Evolutionary conservation across 2,329 filamentous ascomycete species (phyloP).

Genomic region (Nemania sp.): DNA sequence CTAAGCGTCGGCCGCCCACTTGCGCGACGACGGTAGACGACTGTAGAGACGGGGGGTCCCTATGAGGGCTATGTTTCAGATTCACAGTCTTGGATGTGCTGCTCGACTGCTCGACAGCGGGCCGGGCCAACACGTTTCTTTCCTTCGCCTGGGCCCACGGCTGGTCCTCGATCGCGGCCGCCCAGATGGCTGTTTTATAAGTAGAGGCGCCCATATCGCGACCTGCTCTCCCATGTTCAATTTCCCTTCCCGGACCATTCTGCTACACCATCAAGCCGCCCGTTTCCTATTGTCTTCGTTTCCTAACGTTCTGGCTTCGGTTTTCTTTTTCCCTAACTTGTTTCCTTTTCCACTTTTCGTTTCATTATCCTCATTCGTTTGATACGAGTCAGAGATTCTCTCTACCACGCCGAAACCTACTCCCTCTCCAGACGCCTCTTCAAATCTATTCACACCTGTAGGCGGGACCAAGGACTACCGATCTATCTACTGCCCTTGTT

Average conservation of each 20-base stretch:
- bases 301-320: slow-evolving; percentile 34
- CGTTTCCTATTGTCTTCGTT: slow-evolving; percentile 39
- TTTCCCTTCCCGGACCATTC: slow-evolving; percentile 39
- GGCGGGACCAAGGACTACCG: slow-evolving; percentile 11
- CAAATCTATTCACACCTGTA: slow-evolving; percentile 9
- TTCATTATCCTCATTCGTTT: slow-evolving; percentile 45
- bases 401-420: background rate
- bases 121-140: slow-evolving; percentile 50
- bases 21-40: too few species aligned
- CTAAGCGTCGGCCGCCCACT: slow-evolving; percentile 26
- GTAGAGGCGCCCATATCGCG: slow-evolving; percentile 41
- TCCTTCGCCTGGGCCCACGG: slow-evolving; percentile 34
- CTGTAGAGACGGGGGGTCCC: slow-evolving; percentile 16
- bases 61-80: slow-evolving; percentile 42
- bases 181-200: slow-evolving; percentile 38
- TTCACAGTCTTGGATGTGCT: slow-evolving; percentile 40
- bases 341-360: slow-evolving; percentile 38
- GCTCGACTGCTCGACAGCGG: slow-evolving; percentile 41
- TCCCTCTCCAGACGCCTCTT: background rate
- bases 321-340: slow-evolving; percentile 28
- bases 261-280: slow-evolving; percentile 37
- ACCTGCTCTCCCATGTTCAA: slow-evolving; percentile 38
- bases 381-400: slow-evolving; percentile 43
- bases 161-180: slow-evolving; percentile 42
- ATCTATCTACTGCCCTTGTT: background rate